Conservation (phyloP, 2,329 filamentous ascomycete species). For the Colletotrichum horii region DNA sequence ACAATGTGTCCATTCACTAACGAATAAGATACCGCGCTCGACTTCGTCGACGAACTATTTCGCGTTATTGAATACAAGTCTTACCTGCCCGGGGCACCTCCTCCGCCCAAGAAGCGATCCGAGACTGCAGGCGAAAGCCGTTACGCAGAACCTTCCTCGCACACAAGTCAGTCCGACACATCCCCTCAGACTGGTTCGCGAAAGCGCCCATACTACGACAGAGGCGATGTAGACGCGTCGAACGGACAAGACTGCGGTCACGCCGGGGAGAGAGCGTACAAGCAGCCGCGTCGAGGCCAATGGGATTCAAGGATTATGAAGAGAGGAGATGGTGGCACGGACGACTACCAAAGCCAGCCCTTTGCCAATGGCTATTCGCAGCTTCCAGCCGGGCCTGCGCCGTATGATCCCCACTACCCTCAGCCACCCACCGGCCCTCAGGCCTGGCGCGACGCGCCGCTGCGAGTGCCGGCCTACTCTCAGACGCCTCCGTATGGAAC, state of each 20-base stretch:
- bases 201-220: conserved; percentile 41
- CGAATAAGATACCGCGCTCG: neutral
- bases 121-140: conserved; percentile 13
- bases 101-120: conserved; percentile 37
- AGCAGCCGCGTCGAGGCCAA: conserved; percentile 64
- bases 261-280: conserved; percentile 53
- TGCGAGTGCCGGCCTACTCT: neutral
- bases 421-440: neutral
- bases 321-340: neutral
- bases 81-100: conserved; percentile 61
- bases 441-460: neutral
- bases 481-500: neutral
- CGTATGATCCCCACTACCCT: conserved; percentile 57
- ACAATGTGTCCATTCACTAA: neutral
- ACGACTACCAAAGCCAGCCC: neutral
- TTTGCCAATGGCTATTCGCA: neutral
- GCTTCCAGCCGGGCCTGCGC: conserved; percentile 40
- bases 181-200: conserved; percentile 26
- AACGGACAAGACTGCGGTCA: conserved; percentile 28
- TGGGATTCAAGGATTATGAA: conserved; percentile 29
- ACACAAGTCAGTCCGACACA: conserved; percentile 22
- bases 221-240: conserved; percentile 22
- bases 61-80: conserved; percentile 66
- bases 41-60: conserved; percentile 68
- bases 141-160: conserved; percentile 7